Evolutionary conservation across 2,329 filamentous ascomycete genomes (phyloP).

Genomic region (Karstenula rhodostoma): DNA sequence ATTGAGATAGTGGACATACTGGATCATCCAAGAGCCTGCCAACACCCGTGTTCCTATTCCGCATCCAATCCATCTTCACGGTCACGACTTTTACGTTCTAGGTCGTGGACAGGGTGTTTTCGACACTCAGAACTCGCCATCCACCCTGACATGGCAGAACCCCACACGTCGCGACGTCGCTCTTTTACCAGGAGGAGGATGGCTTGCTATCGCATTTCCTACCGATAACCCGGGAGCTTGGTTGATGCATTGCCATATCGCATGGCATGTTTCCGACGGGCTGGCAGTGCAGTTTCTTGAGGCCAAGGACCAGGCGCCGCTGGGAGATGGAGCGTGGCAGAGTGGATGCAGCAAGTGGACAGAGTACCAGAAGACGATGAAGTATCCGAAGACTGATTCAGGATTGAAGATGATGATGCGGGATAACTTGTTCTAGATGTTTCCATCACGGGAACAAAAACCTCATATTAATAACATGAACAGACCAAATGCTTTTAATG

Average conservation of each 20-base stretch:
- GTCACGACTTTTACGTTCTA: conserved; percentile 49
- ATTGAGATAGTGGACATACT: conserved; percentile 42
- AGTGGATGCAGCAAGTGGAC: conserved; percentile 14
- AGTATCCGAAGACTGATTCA: conserved; percentile 17
- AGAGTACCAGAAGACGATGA: conserved; percentile 12
- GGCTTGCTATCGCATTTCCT: conserved; percentile 60
- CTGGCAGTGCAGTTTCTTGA: conserved; percentile 63
- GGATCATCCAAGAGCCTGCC: conserved; percentile 47
- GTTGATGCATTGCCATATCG: conserved; percentile 45
- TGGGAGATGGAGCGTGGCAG: conserved; percentile 13
- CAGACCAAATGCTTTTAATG: too few relatives aligned
- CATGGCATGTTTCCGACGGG: conserved; percentile 65
- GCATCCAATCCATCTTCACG: conserved; percentile 47
- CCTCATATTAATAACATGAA: too few relatives aligned
- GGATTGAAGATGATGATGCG: conserved; percentile 14
- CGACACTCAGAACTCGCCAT: conserved; percentile 18
- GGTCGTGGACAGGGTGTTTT: conserved; percentile 23
- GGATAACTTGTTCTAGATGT: background rate
- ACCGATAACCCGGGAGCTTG: conserved; percentile 61
- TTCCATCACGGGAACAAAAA: background rate
- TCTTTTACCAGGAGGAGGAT: conserved; percentile 35
- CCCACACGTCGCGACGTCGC: conserved; percentile 41
- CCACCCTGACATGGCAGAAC: conserved; percentile 28
- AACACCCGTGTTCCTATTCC: conserved; percentile 33
- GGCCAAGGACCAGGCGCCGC: conserved; percentile 33